Base-by-base conservation (phyloP, 208 protist genomes). In the Leishmania lainsoni region DNA sequence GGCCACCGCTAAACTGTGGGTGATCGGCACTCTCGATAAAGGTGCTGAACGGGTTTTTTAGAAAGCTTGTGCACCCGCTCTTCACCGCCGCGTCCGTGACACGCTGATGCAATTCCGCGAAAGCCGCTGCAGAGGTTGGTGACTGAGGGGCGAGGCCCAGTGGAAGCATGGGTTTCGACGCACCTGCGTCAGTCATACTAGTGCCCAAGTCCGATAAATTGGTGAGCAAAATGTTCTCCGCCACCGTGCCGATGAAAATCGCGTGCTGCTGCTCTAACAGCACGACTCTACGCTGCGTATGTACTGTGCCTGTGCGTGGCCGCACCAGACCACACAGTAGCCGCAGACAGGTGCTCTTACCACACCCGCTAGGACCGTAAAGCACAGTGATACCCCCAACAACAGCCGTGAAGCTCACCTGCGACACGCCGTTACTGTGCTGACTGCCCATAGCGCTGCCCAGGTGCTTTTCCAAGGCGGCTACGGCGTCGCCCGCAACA, bases 211-310 rank as follows among this genome's bases (percentile, higher is more conserved):
- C 69, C 20, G 49, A 80, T 29, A 88, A 32, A 51, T 94, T 81
- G 9, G 79, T 72, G 45, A 97, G 78, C 6, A 93, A 59, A 75
- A 97, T 93, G 81, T 95, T 97, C 79, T 97, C 93, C 26, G 90
- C 90, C 9, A 94, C 87, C 49, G 76, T 91, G 42, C 93, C 93
- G 22, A 97, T 80, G 48, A 97, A 92, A 22, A 97, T 87, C 29
- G 91, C 90, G 77, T 94, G 93, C 45, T 92, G 84, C 85, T 97
- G 93, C 88, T 95, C 91, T 29, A 97, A 83, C 20, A 97, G 75
- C 1, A 91, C 80, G 3, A 84, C 81, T 63, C 88, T 81, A 32
- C 65, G 48, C 35, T 90, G 90, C 14, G 92, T 97, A 48, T 68
- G 79, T 10, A 97, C 89, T 20, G 69, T 88, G 35, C 91, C 91